These are phyloP conservation scores for Dysphania ambrosioides DNA, from an alignment of 148 eudicot genomes.

Conservation along the genomic window DNA sequence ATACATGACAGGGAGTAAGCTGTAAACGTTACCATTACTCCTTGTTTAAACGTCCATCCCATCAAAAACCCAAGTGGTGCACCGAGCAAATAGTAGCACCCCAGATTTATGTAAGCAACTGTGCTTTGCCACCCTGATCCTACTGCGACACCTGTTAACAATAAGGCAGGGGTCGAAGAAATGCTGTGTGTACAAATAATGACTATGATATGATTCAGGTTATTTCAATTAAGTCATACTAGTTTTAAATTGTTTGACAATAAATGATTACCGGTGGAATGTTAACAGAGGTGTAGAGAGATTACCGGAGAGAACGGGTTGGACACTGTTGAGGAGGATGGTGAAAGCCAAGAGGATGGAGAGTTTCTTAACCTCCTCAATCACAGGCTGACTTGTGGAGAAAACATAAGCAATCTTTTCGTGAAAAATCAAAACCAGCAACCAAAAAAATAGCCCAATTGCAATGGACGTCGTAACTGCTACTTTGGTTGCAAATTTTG, in stretches of 20 bases:
- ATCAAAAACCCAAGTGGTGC: constrained; percentile 42
- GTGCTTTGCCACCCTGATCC: constrained; percentile 52
- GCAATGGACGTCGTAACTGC: constrained; percentile 42
- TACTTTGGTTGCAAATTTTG: constrained; percentile 50
- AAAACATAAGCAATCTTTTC: constrained; percentile 47
- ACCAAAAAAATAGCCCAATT: constrained; percentile 49
- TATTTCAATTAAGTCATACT: background rate
- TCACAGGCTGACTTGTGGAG: constrained; percentile 40
- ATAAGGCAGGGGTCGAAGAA: background rate
- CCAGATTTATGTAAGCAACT: constrained; percentile 45
- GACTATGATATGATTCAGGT: background rate
- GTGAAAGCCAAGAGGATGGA: constrained; percentile 51
- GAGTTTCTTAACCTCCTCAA: constrained; percentile 44
- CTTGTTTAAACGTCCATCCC: constrained; percentile 39
- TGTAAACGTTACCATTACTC: constrained; percentile 35
- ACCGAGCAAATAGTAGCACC: constrained; percentile 42
- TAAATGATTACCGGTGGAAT: background rate
- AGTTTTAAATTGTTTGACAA: background rate
- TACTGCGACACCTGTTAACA: constrained; percentile 46
- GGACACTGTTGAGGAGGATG: constrained; percentile 57
- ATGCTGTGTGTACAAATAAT: too few species aligned
- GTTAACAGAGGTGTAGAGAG: background rate
- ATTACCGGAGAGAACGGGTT: constrained; percentile 61
- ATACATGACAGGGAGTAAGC: background rate
- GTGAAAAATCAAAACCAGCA: constrained; percentile 35